phyloP scores from a whole-genome alignment of 345 rosid species.

The Microthlaspi erraticum region DNA sequence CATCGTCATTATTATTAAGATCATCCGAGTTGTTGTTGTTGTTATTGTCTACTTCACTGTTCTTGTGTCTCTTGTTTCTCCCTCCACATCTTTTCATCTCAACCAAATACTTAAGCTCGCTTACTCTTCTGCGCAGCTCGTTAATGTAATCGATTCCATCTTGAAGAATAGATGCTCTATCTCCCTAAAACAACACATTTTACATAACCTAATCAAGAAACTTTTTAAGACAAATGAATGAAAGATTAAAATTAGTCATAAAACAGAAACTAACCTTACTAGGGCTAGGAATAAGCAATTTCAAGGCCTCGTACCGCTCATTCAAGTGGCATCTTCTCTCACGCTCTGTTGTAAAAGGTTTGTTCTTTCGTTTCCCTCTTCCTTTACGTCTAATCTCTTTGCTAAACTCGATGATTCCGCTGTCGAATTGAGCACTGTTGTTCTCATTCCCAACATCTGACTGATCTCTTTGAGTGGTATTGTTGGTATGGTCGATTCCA shows the following conservation, averaged over 20 bases:
- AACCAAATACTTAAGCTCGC: constrained; percentile 77
- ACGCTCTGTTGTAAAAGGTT: constrained; percentile 68
- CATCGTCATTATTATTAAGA: constrained; percentile 4
- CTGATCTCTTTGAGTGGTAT: constrained; percentile 39
- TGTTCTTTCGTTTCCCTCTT: constrained; percentile 57
- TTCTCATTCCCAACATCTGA: constrained; percentile 40
- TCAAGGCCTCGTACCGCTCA: constrained; percentile 60
- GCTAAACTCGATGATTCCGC: constrained; percentile 56
- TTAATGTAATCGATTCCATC: constrained; percentile 81
- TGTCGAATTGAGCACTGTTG: constrained; percentile 51
- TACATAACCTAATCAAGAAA: background rate
- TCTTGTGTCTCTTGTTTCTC: constrained; percentile 46
- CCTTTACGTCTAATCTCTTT: constrained; percentile 54
- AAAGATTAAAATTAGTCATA: background rate
- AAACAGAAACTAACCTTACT: constrained; percentile 58
- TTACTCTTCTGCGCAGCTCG: constrained; percentile 69
- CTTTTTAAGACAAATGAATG: background rate
- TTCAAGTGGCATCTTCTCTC: constrained; percentile 72
- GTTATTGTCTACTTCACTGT: constrained; percentile 53
- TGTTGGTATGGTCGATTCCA: constrained; percentile 44
- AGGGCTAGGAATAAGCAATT: constrained; percentile 69
- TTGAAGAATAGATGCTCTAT: constrained; percentile 84
- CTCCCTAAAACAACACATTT: constrained; percentile 46
- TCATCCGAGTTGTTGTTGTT: constrained; percentile 22
- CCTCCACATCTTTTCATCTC: constrained; percentile 77